Conservation (phyloP, 1,139 yeast genomes). For the Candida glucosophila region DNA sequence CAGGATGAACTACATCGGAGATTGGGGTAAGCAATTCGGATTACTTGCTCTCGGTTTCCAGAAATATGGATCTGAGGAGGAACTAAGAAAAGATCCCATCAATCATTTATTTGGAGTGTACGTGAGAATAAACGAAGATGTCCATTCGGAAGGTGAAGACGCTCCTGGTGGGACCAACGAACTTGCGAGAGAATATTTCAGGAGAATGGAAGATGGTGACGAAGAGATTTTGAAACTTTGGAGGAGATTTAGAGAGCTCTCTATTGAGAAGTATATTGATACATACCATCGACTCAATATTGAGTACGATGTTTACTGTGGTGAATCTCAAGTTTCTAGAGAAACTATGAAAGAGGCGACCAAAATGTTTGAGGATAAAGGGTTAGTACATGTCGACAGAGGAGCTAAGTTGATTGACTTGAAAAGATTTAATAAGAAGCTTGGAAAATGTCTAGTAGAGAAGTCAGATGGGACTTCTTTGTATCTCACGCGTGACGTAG, state of each 20-base stretch:
- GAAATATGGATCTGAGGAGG: conserved; percentile 74
- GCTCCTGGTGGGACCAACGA: conserved; percentile 60
- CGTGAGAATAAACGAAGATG: conserved; percentile 77
- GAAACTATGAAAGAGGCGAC: conserved; percentile 65
- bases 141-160: conserved; percentile 65
- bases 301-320: conserved; percentile 79
- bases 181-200: conserved; percentile 82
- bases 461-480: conserved; percentile 95
- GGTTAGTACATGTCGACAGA: conserved; percentile 74
- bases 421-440: conserved; percentile 78
- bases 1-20: conserved; percentile 92
- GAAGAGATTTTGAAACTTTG: conserved; percentile 69
- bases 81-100: conserved; percentile 71
- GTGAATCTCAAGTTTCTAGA: conserved; percentile 89
- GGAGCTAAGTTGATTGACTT: conserved; percentile 90
- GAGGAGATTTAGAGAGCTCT: conserved; percentile 82
- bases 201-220: conserved; percentile 91
- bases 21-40: conserved; percentile 99
- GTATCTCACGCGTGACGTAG: conserved; percentile 93
- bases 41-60: conserved; percentile 87
- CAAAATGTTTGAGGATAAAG: conserved; percentile 54
- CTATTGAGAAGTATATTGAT: conserved; percentile 75
- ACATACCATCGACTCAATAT: conserved; percentile 93
- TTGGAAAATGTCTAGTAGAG: conserved; percentile 90
- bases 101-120: conserved; percentile 93